A percentile compares a stretch with the other conserved stretches of the same genome.
These are phyloP conservation scores for Botrytis aclada DNA, from an alignment of 2,329 filamentous ascomycete genomes.

Conservation along the genomic window DNA sequence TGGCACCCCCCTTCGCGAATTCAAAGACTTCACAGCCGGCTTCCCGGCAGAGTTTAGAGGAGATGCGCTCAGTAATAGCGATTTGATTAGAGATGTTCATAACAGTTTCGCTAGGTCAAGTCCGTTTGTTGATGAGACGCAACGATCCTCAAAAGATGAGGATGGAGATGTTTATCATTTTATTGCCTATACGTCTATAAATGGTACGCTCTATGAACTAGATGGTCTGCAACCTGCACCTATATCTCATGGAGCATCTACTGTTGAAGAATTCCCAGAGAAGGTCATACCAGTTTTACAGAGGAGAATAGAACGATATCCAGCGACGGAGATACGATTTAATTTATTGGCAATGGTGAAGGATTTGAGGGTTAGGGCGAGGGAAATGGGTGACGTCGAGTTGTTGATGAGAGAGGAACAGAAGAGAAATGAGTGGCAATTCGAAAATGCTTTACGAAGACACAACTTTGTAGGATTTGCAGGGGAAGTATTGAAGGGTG, in stretches of 20 bases:
- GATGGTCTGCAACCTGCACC: conserved; percentile 92
- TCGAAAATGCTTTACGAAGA: conserved; percentile 87
- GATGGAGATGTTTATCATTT: conserved; percentile 93
- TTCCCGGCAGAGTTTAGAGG: conserved; percentile 66
- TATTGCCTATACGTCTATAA: conserved; percentile 85
- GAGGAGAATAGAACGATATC: conserved; percentile 79
- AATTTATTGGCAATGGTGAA: conserved; percentile 91
- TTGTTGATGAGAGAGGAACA: conserved; percentile 73
- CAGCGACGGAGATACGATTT: conserved; percentile 84
- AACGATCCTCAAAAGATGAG: conserved; percentile 63
- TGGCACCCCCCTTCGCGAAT: conserved; percentile 58
- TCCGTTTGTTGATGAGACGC: conserved; percentile 90
- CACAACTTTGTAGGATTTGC: conserved; percentile 98
- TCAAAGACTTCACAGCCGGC: conserved; percentile 68
- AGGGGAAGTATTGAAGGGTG: conserved; percentile 83
- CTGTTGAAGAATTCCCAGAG: conserved; percentile 66
- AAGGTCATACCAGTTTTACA: conserved; percentile 86
- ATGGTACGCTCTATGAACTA: conserved; percentile 83
- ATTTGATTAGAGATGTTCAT: conserved; percentile 59
- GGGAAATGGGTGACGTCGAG: conserved; percentile 79
- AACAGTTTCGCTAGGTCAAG: conserved; percentile 74
- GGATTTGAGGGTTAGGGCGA: conserved; percentile 73
- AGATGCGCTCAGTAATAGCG: conserved; percentile 67
- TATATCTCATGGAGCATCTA: conserved; percentile 80
- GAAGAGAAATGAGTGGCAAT: conserved; percentile 84